Evolutionary conservation across 768 basidiomycete species (phyloP), one percentile per base, ranked within the genome.

Genomic region (Russula griseocarnosa): DNA sequence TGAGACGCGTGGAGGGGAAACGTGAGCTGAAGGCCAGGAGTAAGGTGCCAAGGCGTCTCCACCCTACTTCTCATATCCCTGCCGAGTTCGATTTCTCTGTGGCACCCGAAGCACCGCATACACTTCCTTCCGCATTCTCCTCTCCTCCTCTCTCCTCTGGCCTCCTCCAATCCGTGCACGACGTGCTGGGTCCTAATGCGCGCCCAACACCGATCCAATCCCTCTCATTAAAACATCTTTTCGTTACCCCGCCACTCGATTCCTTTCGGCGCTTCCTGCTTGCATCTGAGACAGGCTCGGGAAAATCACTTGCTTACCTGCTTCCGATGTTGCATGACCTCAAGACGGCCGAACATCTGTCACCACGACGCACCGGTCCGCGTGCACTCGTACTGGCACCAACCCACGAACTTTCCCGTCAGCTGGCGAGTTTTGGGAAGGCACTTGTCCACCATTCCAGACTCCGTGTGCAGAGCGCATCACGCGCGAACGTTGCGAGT

Each of bases 261-360:
- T 77, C 84, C 54, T 74, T 73, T 61, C 66, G 70, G 13, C 71
- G 78, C 61, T 86, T 81, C 67, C 81, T 96, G 7, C 79, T 96
- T 1, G 94, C 92, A 0, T 87, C 89, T 0, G 93, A 95, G 74
- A 96, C 92, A 0, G 94, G 94, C 18, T 93, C 92, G 0, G 94
- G 93, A 1, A 96, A 96, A 76, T 93, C 90, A 2, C 82, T 95
- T 32, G 94, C 94, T 1, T 96, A 94, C 73, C 82, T 95, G 49
- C 80, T 95, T 6, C 94, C 94, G 0, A 74, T 95, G 59, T 79
- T 96, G 2, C 89, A 95, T 67, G 76, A 81, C 66, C 77, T 95
- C 71, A 96, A 96, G 73, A 71, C 76, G 54, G 77, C 82, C 3
- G 92, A 95, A 71, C 60, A 77, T 16, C 60, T 66, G 47, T 62